These are phyloP conservation scores for Alternaria viburni DNA, from an alignment of 2,329 filamentous ascomycete species.

Conservation along the genomic window DNA sequence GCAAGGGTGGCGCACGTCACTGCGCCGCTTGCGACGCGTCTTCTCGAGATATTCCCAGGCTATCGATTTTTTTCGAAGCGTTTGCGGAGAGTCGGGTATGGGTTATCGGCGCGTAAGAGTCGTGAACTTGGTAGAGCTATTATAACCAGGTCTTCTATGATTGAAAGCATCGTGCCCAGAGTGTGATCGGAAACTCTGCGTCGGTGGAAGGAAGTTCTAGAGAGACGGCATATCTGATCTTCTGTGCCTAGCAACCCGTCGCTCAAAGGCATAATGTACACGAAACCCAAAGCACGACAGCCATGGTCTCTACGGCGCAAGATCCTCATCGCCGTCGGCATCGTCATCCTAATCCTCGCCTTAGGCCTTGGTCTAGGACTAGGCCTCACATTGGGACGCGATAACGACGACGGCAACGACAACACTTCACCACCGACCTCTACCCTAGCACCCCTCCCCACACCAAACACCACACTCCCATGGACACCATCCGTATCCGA, in stretches of 20 bases:
- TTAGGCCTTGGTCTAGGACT: constrained; percentile 64
- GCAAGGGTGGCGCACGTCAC: background rate
- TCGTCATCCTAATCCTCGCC: constrained; percentile 57
- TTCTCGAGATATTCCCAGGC: background rate
- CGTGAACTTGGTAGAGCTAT: too few relatives aligned
- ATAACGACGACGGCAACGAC: constrained; percentile 30
- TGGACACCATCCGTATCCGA: constrained; percentile 63
- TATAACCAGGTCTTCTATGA: too few relatives aligned
- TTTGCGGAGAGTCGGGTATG: background rate
- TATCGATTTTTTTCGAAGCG: background rate
- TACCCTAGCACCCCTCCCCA: constrained; percentile 29
- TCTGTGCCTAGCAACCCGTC: background rate
- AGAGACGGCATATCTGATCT: too few relatives aligned
- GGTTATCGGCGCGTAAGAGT: background rate
- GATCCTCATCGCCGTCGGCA: constrained; percentile 32
- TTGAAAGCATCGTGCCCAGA: too few relatives aligned
- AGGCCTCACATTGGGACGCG: constrained; percentile 53
- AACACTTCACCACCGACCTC: constrained; percentile 25
- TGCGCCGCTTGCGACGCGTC: constrained; percentile 8
- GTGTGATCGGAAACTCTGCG: background rate
- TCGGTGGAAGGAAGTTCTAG: too few relatives aligned
- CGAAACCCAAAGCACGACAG: constrained; percentile 9
- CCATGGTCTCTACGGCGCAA: constrained; percentile 33
- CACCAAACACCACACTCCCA: constrained; percentile 35
- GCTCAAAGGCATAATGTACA: constrained; percentile 8